Evolutionary conservation across 2,329 filamentous ascomycete genomes (phyloP).

Genomic region (Penicillium oxalicum): DNA sequence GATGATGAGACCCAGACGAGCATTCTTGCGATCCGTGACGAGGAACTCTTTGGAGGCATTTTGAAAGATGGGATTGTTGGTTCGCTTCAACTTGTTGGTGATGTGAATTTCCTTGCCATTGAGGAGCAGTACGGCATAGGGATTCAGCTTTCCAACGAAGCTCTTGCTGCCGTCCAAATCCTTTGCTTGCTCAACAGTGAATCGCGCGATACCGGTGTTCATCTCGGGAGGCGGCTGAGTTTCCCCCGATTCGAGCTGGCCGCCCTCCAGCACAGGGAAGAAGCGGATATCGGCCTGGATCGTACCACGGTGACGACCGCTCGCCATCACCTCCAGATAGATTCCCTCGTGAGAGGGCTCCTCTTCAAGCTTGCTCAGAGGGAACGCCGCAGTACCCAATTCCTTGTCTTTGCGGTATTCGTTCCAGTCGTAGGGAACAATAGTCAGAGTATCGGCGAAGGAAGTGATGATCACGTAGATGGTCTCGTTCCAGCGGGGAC

Average conservation of each 20-base stretch:
- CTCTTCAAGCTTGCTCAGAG: constrained; percentile 73
- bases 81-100: constrained; percentile 90
- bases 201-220: constrained; percentile 88
- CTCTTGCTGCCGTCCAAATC: constrained; percentile 91
- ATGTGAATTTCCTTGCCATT: constrained; percentile 88
- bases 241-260: constrained; percentile 65
- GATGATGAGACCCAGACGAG: constrained; percentile 83
- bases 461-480: constrained; percentile 92
- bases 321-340: constrained; percentile 73
- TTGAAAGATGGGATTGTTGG: constrained; percentile 95
- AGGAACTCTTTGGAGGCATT: constrained; percentile 90
- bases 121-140: constrained; percentile 79
- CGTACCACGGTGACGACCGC: constrained; percentile 76
- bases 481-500: constrained; percentile 93
- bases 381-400: constrained; percentile 78
- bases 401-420: constrained; percentile 96
- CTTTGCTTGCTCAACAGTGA: constrained; percentile 93
- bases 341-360: constrained; percentile 75
- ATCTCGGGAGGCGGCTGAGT: constrained; percentile 76
- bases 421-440: constrained; percentile 87
- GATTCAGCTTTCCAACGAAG: constrained; percentile 82
- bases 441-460: constrained; percentile 77
- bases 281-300: constrained; percentile 81
- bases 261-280: constrained; percentile 79
- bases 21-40: constrained; percentile 86